phyloP scores from a whole-genome alignment of 768 basidiomycete species.

The Lyophyllum decastes region DNA sequence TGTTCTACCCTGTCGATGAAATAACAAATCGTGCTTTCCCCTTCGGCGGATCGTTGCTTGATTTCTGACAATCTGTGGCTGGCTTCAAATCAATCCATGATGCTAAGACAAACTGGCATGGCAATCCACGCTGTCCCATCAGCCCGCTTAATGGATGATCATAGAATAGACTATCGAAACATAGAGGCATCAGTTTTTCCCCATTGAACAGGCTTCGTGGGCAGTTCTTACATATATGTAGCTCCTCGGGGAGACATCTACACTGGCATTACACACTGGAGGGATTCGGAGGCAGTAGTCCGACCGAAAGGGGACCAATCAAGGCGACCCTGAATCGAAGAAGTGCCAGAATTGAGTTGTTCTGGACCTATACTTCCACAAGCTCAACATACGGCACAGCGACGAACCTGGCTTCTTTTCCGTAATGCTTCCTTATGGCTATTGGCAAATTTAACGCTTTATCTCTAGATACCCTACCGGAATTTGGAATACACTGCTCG shows the following conservation, averaged over 20 bases:
- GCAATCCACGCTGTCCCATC: constrained; percentile 2
- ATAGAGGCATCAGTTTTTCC: constrained; percentile 6
- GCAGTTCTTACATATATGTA: background rate
- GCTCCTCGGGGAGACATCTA: constrained; percentile 6
- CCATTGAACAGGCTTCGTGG: background rate
- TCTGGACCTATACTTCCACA: constrained; percentile 3
- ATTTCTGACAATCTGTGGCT: no score
- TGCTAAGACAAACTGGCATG: background rate
- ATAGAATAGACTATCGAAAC: background rate
- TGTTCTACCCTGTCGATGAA: no score
- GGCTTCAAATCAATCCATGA: background rate
- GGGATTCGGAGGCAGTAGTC: constrained; percentile 5
- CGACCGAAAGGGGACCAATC: background rate
- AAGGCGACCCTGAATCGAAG: constrained; percentile 15
- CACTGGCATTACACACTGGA: no score
- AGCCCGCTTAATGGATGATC: background rate
- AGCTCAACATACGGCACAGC: constrained; percentile 12
- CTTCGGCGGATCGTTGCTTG: background rate
- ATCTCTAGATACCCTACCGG: constrained; percentile 3
- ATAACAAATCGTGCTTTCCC: no score
- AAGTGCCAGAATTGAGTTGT: constrained; percentile 13
- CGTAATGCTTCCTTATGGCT: constrained; percentile 11
- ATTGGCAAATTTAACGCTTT: background rate
- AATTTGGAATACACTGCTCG: background rate
- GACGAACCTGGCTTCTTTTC: constrained; percentile 13